Conservation (phyloP, 345 rosid genomes). For the Populus alba region DNA sequence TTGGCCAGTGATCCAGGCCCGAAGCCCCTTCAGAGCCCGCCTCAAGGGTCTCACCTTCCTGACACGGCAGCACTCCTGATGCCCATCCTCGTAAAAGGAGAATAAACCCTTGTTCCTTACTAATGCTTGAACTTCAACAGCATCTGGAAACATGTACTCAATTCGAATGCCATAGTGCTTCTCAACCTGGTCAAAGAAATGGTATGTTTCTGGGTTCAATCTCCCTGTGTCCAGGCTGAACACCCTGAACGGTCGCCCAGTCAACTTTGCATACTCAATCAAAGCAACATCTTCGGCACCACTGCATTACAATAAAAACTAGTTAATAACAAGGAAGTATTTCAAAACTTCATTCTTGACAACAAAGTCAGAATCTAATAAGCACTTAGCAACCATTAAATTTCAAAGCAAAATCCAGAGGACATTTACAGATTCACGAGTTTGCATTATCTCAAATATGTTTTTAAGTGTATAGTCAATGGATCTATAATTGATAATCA, state of each 20-base stretch:
- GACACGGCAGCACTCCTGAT: constrained; percentile 96
- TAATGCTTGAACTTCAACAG: constrained; percentile 86
- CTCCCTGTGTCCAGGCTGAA: constrained; percentile 94
- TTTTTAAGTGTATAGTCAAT: too few relatives aligned
- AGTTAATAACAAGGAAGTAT: too few relatives aligned
- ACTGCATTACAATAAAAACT: constrained; percentile 37
- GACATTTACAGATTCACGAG: too few relatives aligned
- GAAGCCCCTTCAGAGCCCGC: constrained; percentile 82
- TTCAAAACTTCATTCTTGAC: too few relatives aligned
- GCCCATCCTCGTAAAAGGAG: constrained; percentile 94
- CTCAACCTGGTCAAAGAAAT: constrained; percentile 67
- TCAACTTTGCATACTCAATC: constrained; percentile 86
- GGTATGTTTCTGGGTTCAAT: constrained; percentile 79
- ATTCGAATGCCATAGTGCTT: constrained; percentile 73
- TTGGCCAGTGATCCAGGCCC: constrained; percentile 97
- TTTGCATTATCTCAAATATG: too few relatives aligned
- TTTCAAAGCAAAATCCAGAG: too few relatives aligned
- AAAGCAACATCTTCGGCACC: constrained; percentile 97
- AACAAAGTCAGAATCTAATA: too few relatives aligned
- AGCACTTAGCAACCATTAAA: too few relatives aligned
- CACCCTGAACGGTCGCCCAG: constrained; percentile 81
- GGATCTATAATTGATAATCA: too few relatives aligned
- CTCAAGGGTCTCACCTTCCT: constrained; percentile 93
- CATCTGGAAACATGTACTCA: constrained; percentile 93
- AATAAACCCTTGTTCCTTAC: constrained; percentile 90